Percentiles rank a stretch among this genome's conserved stretches.
Conservation (phyloP, 176 grass and related monocot species). For the Aegilops tauschii region DNA sequence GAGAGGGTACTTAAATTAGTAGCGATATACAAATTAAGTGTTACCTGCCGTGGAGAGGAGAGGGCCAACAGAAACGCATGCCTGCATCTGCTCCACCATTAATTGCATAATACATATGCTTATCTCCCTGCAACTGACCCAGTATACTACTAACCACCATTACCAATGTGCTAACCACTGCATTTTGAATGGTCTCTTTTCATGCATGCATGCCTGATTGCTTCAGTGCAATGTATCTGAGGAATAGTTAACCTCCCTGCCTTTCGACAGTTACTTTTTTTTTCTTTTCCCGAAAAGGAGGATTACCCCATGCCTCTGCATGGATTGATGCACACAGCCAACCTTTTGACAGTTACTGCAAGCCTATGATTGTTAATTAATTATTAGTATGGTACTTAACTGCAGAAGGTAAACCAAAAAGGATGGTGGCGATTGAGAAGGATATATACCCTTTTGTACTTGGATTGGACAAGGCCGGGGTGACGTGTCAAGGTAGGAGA, state of each 20-base stretch:
- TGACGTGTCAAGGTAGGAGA: constrained; percentile 27
- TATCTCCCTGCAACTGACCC: constrained; percentile 20
- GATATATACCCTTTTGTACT: constrained; percentile 7
- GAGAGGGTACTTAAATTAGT: no score
- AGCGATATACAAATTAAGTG: no score
- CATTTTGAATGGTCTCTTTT: constrained; percentile 9
- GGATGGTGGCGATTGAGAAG: constrained; percentile 2
- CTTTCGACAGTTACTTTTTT: neutral
- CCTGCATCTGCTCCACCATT: constrained; percentile 49
- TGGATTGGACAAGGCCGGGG: constrained; percentile 34
- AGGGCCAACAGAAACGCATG: constrained; percentile 34
- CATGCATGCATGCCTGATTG: neutral
- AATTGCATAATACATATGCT: neutral
- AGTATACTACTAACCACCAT: constrained; percentile 41
- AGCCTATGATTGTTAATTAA: constrained; percentile 5
- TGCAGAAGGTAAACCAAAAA: neutral
- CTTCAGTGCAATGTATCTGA: constrained; percentile 12
- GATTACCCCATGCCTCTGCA: no score
- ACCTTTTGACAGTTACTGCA: neutral
- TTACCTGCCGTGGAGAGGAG: neutral
- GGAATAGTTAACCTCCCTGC: neutral
- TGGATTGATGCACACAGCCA: no score
- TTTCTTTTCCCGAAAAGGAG: no score
- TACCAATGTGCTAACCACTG: constrained; percentile 30
- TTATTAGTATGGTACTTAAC: no score